phyloP scores from a whole-genome alignment of 2,329 filamentous ascomycete species.

The Fulvia fulva region DNA sequence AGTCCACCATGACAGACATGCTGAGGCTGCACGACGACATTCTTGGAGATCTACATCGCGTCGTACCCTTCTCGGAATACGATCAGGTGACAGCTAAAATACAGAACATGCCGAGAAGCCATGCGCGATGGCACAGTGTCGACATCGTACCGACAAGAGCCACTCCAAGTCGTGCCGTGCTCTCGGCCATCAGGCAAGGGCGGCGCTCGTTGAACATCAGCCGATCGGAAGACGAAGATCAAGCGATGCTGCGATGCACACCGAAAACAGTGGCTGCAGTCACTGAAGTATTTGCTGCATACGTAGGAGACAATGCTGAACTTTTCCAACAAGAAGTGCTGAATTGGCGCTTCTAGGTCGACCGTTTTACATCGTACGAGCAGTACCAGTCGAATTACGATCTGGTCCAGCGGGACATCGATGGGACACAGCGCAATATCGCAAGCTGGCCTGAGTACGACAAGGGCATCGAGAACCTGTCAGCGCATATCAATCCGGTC shows the following conservation, averaged over 20 bases:
- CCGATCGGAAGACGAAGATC: slow-evolving; percentile 38
- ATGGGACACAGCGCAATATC: slow-evolving; percentile 62
- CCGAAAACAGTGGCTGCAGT: slow-evolving; percentile 53
- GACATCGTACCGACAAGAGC: slow-evolving; percentile 41
- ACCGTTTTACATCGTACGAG: slow-evolving; percentile 80
- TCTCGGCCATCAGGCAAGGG: slow-evolving; percentile 31
- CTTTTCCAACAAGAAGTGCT: slow-evolving; percentile 39
- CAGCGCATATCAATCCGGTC: slow-evolving; percentile 68
- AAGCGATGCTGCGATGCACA: slow-evolving; percentile 43
- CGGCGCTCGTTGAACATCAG: slow-evolving; percentile 46
- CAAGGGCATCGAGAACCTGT: slow-evolving; percentile 77
- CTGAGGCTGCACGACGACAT: slow-evolving; percentile 80
- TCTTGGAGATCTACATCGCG: slow-evolving; percentile 66
- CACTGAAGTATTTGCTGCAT: slow-evolving; percentile 50
- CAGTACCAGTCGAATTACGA: slow-evolving; percentile 90
- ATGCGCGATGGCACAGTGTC: slow-evolving; percentile 47
- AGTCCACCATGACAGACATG: slow-evolving; percentile 57
- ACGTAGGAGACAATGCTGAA: slow-evolving; percentile 39
- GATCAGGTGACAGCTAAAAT: slow-evolving; percentile 31
- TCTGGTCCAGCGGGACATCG: slow-evolving; percentile 73
- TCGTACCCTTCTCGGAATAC: slow-evolving; percentile 61
- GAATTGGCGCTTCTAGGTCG: slow-evolving; percentile 56
- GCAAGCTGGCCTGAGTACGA: slow-evolving; percentile 77
- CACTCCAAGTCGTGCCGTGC: slow-evolving; percentile 27
- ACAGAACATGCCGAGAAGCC: slow-evolving; percentile 33